Evolutionary conservation across 257 asterid species (phyloP), one percentile per base, ranked within the genome.

Genomic region (Linderniella brevidens): DNA sequence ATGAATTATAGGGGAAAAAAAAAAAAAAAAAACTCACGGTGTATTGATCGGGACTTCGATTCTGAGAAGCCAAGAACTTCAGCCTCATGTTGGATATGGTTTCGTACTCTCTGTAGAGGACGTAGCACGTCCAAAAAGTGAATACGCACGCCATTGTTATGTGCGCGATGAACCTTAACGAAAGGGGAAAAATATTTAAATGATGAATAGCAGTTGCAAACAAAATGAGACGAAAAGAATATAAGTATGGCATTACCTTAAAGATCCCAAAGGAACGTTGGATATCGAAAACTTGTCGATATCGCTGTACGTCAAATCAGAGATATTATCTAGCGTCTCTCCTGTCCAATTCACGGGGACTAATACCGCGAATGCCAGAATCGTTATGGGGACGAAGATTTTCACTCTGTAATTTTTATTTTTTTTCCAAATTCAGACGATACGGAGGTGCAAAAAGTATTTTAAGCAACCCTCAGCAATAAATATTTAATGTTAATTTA

Each of bases 341-440:
- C 97, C 97, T 9, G 92, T 78, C 77, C 75, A 88, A 58, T 88
- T 88, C 61, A 88, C 86, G 35, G 97, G 97, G 58, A 77, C 73
- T 66, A 88, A 68, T 11, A 80, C 75, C 44, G 64, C 71, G 61
- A 82, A 87, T 58, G 92, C 78, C 51, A 87, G 92, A 10, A 73
- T 0, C 36, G 92, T 50, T 32, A 87, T 80, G 4, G 97, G 95
- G 61, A 82, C 78, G 58, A 82, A 86, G 52, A 87, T 82, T 67
- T 87, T 87, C 73, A 87, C 59, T 52, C 97, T 87, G 92, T 80
- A 72, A 37, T 49, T 16, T 49, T 9, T 48, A 29, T 59, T 20
- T 9, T 48, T 37, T 59, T 20, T 11, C 49, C 19, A 25, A 25
- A 25, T 25, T 25, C 32, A 25, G 32, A 25, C 32, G n/a, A n/a